Base-by-base conservation (phyloP, 1,284 basidiomycete genomes). In the Ustilago nuda region DNA sequence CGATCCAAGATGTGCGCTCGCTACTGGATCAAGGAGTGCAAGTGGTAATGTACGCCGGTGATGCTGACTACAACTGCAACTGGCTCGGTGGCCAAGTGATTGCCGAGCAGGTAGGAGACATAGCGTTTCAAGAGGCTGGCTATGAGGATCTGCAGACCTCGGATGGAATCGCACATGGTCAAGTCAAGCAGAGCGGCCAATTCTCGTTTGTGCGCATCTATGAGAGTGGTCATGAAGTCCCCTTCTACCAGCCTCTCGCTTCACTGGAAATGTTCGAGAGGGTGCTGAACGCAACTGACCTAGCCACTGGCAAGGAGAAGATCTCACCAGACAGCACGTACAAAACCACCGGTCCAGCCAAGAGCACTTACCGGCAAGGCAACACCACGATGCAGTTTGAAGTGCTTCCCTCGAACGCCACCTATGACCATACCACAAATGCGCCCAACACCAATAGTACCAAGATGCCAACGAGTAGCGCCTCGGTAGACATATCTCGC, bases 21-120 rank as follows among this genome's bases (percentile, higher is more conserved):
- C 66, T 82, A 27, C 52, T 82, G n/a, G 54, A 72, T 1, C 60
- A 64, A 32, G 78, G 76, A 7, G 56, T 81, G 17, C 64, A 70
- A 32, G 79, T 82, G 35, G 71, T 71, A 4, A 58, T 82, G 58
- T 69, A 69, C 37, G 72, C 75, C 4, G 80, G 80, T 9, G 78
- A 80, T 36, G 80, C 80, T 35, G 80, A 80, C 57, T 80, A 78
- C 72, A 79, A 79, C 41, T 80, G 79, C 67, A 80, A 80, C 52
- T 80, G 67, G 66, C 30, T 80, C 2, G 80, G 80, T 9, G 66
- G 60, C 19, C 56, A 76, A 36, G 64, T 64, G 27, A 60, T 79
- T 13, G 72, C 80, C 23, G 64, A 79, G 35, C 56, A 66, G 33
- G 68, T 80, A 7, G 41, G 57, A 9, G 71, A 69, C 58, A 27